Base-by-base conservation (phyloP, 306 rosid genomes). In the Clitoria ternatea region DNA sequence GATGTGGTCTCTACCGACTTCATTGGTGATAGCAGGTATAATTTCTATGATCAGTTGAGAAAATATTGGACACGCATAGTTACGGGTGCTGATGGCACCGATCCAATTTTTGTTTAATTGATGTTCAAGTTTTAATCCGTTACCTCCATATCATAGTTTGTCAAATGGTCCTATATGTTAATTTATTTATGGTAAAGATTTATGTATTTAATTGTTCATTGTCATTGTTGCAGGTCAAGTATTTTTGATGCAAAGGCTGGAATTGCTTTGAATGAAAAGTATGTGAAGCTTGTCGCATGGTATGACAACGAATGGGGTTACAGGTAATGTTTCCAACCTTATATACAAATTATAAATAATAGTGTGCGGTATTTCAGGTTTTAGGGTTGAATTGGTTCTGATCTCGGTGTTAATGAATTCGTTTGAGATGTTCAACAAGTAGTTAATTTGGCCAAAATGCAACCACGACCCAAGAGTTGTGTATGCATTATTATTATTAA, bases 271-370 rank as follows among this genome's bases (percentile, higher is more conserved):
- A 88, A 24, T 12, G 66, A 88, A 0, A 48, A 62, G 1, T 90
- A 69, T 22, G 79, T 76, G 48, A 90, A 90, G 88, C 35, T 88
- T 4, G 82, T 90, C 3, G 4, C 92, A 0, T 90, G 95, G 97
- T 90, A 90, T 7, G 95, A 90, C 82, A 90, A 90, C 35, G 95
- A 90, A 77, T 55, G 74, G 88, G 95, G 95, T 26, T 90, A 90
- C 87, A 90, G 94, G 96, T 90, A 79, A 64, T 61, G 23, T 19
- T 44, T 29, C 22, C 1, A 5, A 12, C 55, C 33, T n/a, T 33
- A 39, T 30, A 5, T n/a, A n/a, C n/a, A n/a, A n/a, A n/a, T 23
- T 18, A 7, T 12, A 4, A 5, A 10, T 55, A 36, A 15, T 65
- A 8, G 11, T 3, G 5, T n/a, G 2, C 22, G 5, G 5, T 4